These are phyloP conservation scores for Urostyla sp. DNA, from an alignment of 73 alveolate genomes.

Conservation along the genomic window DNA sequence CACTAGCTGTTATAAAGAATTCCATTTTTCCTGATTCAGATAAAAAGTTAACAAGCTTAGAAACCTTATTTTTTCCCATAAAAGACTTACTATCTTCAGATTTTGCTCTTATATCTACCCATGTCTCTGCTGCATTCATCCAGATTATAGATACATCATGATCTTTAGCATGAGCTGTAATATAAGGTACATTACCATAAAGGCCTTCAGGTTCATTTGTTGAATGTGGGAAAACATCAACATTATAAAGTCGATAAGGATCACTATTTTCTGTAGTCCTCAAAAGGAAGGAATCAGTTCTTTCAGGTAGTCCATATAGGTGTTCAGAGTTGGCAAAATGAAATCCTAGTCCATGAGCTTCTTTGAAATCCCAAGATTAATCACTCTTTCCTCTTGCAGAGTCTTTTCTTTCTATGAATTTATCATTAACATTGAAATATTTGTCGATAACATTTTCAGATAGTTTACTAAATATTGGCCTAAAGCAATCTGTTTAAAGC, in stretches of 20 bases:
- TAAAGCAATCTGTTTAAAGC: background rate
- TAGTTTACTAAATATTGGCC: background rate
- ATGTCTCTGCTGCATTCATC: conserved; percentile 88
- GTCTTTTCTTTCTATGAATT: background rate
- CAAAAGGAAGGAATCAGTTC: conserved; percentile 17
- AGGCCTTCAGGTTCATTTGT: conserved; percentile 76
- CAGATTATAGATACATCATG: conserved; percentile 68
- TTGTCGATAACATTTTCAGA: background rate
- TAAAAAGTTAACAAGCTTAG: conserved; percentile 63
- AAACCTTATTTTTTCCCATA: background rate
- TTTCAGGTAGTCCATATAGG: conserved; percentile 60
- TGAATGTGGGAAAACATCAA: conserved; percentile 87
- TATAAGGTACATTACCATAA: conserved; percentile 71
- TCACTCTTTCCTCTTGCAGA: conserved; percentile 19
- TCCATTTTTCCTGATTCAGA: conserved; percentile 88
- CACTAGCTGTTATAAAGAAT: conserved; percentile 62
- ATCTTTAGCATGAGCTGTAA: conserved; percentile 16
- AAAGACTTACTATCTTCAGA: conserved; percentile 42
- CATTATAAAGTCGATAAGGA: conserved; percentile 84
- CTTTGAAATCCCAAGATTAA: conserved; percentile 3
- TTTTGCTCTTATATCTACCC: conserved; percentile 70
- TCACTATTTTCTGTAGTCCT: conserved; percentile 25
- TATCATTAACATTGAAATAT: background rate
- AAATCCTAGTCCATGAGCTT: conserved; percentile 20
- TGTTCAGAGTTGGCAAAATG: background rate